Percentiles rank a stretch among this genome's conserved stretches.
These are phyloP conservation scores for Blechomonas ayalai DNA, from an alignment of 208 protist species.

Conservation along the genomic window DNA sequence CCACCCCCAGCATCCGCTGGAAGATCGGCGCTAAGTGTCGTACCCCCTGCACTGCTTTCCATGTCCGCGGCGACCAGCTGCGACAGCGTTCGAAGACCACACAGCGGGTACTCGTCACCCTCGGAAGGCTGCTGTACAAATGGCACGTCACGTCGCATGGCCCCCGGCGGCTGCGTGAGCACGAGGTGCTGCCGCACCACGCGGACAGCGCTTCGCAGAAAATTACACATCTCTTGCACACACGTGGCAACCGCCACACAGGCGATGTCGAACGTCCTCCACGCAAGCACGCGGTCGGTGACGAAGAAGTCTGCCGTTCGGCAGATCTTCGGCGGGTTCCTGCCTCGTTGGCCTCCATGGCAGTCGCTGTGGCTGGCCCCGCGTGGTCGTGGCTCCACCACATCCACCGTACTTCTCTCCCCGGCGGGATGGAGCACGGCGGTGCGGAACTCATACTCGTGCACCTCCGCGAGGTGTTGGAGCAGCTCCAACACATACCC, in stretches of 20 bases:
- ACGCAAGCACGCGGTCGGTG: slow-evolving; percentile 53
- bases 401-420: slow-evolving; percentile 34
- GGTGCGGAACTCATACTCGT: slow-evolving; percentile 27
- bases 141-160: too few species aligned
- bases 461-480: slow-evolving; percentile 22
- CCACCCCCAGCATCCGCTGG: neutral
- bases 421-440: slow-evolving; percentile 40
- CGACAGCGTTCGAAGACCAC: too few species aligned
- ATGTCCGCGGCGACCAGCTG: too few species aligned
- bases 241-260: slow-evolving; percentile 51
- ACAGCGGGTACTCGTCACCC: too few species aligned
- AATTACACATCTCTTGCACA: slow-evolving; percentile 54
- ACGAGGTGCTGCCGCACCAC: slow-evolving; percentile 8
- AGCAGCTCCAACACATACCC: slow-evolving; percentile 49
- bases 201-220: slow-evolving; percentile 17
- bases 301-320: slow-evolving; percentile 52
- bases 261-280: slow-evolving; percentile 57
- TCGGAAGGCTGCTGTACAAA: too few species aligned
- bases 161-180: neutral
- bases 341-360: slow-evolving; percentile 1
- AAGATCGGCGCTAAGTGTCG: too few species aligned
- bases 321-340: slow-evolving; percentile 2
- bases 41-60: too few species aligned
- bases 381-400: slow-evolving; percentile 9
- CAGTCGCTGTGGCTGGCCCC: neutral